These are phyloP conservation scores for Blastobotrys attinorum DNA, from an alignment of 805 yeast species.

Conservation along the genomic window DNA sequence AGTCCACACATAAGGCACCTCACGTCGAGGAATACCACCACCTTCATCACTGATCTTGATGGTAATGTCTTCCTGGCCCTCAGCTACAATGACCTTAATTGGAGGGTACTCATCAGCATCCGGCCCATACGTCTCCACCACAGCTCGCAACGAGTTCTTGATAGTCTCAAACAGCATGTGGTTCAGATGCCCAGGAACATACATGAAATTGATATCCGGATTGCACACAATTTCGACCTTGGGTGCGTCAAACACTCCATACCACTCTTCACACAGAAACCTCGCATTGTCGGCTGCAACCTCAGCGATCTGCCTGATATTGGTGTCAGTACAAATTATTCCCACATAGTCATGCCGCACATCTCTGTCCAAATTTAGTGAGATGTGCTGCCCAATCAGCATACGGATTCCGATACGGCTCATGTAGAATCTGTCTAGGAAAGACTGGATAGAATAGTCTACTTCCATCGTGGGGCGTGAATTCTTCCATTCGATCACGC, in stretches of 20 bases:
- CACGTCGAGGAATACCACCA: conserved; percentile 84
- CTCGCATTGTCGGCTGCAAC: conserved; percentile 88
- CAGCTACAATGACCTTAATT: conserved; percentile 76
- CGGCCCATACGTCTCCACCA: conserved; percentile 70
- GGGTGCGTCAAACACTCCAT: conserved; percentile 81
- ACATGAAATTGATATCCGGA: conserved; percentile 72
- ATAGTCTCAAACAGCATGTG: conserved; percentile 87
- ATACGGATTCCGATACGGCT: conserved; percentile 86
- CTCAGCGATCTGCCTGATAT: conserved; percentile 72
- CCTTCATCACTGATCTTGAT: conserved; percentile 89
- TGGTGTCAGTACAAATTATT: conserved; percentile 77
- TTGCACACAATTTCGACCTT: conserved; percentile 72
- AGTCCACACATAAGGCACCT: conserved; percentile 82
- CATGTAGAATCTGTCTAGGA: conserved; percentile 82
- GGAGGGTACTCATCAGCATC: conserved; percentile 71
- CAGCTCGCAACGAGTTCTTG: conserved; percentile 82
- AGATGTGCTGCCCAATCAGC: conserved; percentile 92
- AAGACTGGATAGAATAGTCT: conserved; percentile 68
- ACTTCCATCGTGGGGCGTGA: conserved; percentile 39
- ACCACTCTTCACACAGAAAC: conserved; percentile 85
- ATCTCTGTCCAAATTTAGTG: conserved; percentile 62
- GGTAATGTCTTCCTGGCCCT: conserved; percentile 86
- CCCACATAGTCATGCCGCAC: conserved; percentile 67
- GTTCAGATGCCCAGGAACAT: conserved; percentile 86
- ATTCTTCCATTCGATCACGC: conserved; percentile 84